These are phyloP conservation scores for Gossypium herbaceum DNA, from an alignment of 345 rosid genomes.

Conservation along the genomic window DNA sequence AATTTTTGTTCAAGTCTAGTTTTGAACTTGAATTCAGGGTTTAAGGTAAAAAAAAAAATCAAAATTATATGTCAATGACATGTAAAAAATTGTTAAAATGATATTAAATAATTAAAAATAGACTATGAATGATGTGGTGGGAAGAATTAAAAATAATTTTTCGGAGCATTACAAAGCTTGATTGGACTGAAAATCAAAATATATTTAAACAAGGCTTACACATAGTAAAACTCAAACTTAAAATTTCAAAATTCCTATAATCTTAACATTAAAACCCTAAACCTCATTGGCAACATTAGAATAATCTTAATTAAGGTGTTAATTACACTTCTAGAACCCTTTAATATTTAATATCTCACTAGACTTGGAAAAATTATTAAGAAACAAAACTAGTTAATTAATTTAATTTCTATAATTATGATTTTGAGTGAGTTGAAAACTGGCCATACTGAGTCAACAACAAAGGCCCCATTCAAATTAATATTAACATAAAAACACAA, in stretches of 20 bases:
- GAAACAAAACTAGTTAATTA: background rate
- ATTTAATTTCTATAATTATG: background rate
- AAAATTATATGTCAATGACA: too few relatives aligned
- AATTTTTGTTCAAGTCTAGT: rapidly evolving
- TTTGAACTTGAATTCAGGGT: too few relatives aligned
- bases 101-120: too few relatives aligned
- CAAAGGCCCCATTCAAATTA: background rate
- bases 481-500: background rate
- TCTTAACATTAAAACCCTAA: too few relatives aligned
- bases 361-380: background rate
- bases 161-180: rapidly evolving
- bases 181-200: too few relatives aligned
- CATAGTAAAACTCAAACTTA: too few relatives aligned
- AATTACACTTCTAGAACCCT: background rate
- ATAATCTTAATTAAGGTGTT: background rate
- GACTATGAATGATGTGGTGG: rapidly evolving
- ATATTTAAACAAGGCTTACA: too few relatives aligned
- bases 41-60: too few relatives aligned
- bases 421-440: background rate
- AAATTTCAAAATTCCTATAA: too few relatives aligned
- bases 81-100: rapidly evolving
- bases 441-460: background rate
- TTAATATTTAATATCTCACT: background rate
- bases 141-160: too few relatives aligned
- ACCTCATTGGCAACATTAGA: background rate